These are phyloP conservation scores for Trichomonas vaginalis DNA, from an alignment of 208 protist species.

Conservation along the genomic window DNA sequence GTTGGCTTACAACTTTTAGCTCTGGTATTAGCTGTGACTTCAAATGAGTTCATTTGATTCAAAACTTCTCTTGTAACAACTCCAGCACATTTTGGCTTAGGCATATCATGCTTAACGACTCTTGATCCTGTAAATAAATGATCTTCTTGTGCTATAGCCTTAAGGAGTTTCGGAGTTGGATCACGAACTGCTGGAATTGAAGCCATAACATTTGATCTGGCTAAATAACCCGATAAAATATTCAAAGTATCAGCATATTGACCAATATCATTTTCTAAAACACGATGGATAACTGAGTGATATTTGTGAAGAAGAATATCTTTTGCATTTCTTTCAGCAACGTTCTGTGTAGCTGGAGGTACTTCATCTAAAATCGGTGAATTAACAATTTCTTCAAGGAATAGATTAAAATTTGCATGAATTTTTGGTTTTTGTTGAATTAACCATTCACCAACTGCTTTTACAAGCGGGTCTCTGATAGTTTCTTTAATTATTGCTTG, in stretches of 20 bases:
- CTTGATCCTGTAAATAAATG: neutral
- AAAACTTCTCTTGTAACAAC: neutral
- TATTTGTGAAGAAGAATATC: neutral
- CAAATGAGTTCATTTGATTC: neutral
- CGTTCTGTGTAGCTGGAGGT: neutral
- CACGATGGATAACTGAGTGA: neutral
- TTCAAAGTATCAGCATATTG: neutral
- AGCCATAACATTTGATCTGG: neutral
- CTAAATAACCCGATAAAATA: neutral
- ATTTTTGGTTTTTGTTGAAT: constrained; percentile 6
- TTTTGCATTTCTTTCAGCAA: neutral
- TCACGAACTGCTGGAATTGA: neutral
- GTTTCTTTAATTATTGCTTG: neutral
- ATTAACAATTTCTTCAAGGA: neutral
- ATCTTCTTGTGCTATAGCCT: neutral
- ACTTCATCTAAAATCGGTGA: neutral
- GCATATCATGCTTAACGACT: neutral
- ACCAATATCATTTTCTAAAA: neutral
- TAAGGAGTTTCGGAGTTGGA: neutral
- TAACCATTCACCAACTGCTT: neutral
- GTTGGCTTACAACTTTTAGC: neutral
- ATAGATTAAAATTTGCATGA: neutral
- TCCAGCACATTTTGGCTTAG: neutral
- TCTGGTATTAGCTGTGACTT: neutral
- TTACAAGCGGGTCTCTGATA: neutral